A percentile compares a stretch with the other conserved stretches of the same genome.
Evolutionary conservation across 495 filamentous ascomycete genomes (phyloP).

Genomic region (Amniculicola lignicola): DNA sequence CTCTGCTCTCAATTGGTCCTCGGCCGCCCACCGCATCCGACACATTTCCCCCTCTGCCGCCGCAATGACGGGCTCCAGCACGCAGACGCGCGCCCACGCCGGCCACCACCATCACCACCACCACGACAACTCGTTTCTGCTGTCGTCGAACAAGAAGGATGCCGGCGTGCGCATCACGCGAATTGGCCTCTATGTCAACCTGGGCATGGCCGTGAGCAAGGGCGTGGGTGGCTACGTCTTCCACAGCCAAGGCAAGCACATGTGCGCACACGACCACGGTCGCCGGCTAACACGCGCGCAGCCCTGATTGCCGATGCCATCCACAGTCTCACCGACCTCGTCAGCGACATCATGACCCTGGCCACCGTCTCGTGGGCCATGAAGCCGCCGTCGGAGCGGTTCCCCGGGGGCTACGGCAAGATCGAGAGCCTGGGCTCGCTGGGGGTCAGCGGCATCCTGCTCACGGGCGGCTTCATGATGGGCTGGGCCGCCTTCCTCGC

Average conservation of each 20-base stretch:
- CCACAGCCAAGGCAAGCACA: conserved; percentile 66
- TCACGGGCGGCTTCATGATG: conserved; percentile 88
- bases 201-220: conserved; percentile 90
- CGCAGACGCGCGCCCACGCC: conserved; percentile 51
- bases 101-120: conserved; percentile 59
- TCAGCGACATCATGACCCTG: conserved; percentile 89
- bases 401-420: conserved; percentile 92
- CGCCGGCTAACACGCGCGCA: conserved; percentile 18
- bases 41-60: conserved; percentile 28
- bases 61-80: conserved; percentile 43
- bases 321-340: conserved; percentile 89
- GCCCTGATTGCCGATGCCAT: conserved; percentile 91
- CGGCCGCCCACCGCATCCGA: conserved; percentile 28
- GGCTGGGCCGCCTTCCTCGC: conserved; percentile 71
- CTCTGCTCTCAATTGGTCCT: conserved; percentile 30
- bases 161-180: conserved; percentile 93
- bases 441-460: conserved; percentile 84
- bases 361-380: conserved; percentile 90
- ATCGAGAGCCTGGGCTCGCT: conserved; percentile 92
- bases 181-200: conserved; percentile 85
- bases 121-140: conserved; percentile 85
- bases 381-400: conserved; percentile 72
- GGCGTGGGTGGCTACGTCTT: conserved; percentile 89
- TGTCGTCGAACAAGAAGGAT: conserved; percentile 83
- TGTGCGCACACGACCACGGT: not conserved